These are phyloP conservation scores for Maudiozyma turicensis DNA, from an alignment of 805 yeast species.

Conservation along the genomic window DNA sequence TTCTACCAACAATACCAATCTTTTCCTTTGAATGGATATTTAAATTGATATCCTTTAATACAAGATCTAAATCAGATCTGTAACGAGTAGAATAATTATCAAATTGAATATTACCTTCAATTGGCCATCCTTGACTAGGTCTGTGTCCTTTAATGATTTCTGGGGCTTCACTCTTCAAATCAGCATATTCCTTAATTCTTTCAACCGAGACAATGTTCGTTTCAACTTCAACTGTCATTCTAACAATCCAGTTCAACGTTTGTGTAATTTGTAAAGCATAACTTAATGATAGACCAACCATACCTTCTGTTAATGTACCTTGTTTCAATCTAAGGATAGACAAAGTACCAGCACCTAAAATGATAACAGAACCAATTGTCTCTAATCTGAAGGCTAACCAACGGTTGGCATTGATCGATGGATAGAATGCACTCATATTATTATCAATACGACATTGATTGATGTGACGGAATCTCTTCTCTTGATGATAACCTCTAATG, in stretches of 20 bases:
- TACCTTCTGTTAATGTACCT: slow-evolving; percentile 76
- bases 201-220: slow-evolving; percentile 96
- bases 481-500: slow-evolving; percentile 65
- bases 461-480: slow-evolving; percentile 49
- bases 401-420: slow-evolving; percentile 85
- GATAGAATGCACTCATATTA: slow-evolving; percentile 88
- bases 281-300: slow-evolving; percentile 87
- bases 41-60: slow-evolving; percentile 57
- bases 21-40: slow-evolving; percentile 67
- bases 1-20: slow-evolving; percentile 91
- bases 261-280: slow-evolving; percentile 92
- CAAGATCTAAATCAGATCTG: slow-evolving; percentile 71
- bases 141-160: slow-evolving; percentile 50
- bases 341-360: slow-evolving; percentile 76
- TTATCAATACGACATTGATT: slow-evolving; percentile 67
- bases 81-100: slow-evolving; percentile 74
- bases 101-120: slow-evolving; percentile 55
- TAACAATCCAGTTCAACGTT: slow-evolving; percentile 91
- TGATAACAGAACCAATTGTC: slow-evolving; percentile 80
- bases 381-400: slow-evolving; percentile 96
- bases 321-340: slow-evolving; percentile 58
- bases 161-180: slow-evolving; percentile 79
- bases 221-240: slow-evolving; percentile 98
- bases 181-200: slow-evolving; percentile 80
- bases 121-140: slow-evolving; percentile 71